Evolutionary conservation across 2,329 filamentous ascomycete species (phyloP), one percentile per base, ranked within the genome.

Genomic region (Falciphora oryzae): DNA sequence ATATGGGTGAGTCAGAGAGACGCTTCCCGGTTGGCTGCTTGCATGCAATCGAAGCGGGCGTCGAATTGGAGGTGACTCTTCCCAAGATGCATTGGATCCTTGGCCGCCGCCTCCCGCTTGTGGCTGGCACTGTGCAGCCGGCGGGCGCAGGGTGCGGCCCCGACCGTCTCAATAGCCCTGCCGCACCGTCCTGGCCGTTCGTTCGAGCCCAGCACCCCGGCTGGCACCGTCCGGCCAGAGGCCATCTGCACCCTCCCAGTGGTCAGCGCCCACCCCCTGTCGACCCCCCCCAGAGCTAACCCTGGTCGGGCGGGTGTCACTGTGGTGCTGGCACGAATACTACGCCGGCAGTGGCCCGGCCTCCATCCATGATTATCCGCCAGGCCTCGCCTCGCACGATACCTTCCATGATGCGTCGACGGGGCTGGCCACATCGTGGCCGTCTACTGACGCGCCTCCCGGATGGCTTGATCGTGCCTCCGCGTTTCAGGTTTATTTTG

Each of bases 401-500:
- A 58, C n/a, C 25, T 28, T 27, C 25, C 22, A 53, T 22, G 44
- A 18, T 53, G 44, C n/a, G 44, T 53, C 22, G 58, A 60, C 63
- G 60, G 64, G 57, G 66, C 62, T 67, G 66, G 67, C 66, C 65
- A 61, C 68, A 62, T 65, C 65, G 64, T 50, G 62, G 59, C 57
- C 63, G 53, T 63, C 63, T 61, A 69, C 65, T 64, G 66, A 66
- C 65, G 65, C 57, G 62, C 18, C 63, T 64, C 57, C 62, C 10
- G 53, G 63, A 64, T 65, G 66, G 57, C 57, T 65, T 65, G 64
- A 65, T 66, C 63, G 66, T 59, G 63, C 67, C 70, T 69, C 68
- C 69, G 68, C 69, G 72, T 73, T 73, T 73, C 72, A 73, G 70
- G 66, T 73, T 71, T 69, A 68, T 70, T 70, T 67, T 68, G 61